phyloP scores from a whole-genome alignment of 2,329 filamentous ascomycete species.

The Colletotrichum siamense region DNA sequence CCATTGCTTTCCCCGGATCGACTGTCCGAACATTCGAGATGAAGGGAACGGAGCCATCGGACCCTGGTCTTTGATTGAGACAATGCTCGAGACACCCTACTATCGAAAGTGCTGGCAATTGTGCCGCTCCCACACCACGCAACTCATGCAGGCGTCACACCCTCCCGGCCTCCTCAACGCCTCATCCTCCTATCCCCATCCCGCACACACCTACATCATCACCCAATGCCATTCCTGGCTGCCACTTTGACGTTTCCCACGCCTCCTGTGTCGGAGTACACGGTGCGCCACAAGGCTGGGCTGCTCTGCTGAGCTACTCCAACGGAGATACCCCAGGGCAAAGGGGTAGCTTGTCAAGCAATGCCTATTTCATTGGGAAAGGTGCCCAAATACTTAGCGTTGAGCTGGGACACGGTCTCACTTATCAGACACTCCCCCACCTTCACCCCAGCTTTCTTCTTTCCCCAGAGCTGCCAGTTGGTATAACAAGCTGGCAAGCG shows the following conservation, averaged over 20 bases:
- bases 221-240: background rate
- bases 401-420: constrained; percentile 19
- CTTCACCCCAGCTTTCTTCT: constrained; percentile 18
- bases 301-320: background rate
- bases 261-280: background rate
- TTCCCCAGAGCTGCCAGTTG: background rate
- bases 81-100: background rate
- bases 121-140: background rate
- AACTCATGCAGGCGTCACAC: constrained; percentile 2
- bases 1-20: background rate
- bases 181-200: background rate
- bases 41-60: background rate
- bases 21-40: background rate
- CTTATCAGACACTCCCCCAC: constrained; percentile 18
- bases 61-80: background rate
- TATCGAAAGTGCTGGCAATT: background rate
- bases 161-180: constrained; percentile 16
- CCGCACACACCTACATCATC: constrained; percentile 1
- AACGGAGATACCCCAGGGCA: constrained; percentile 8
- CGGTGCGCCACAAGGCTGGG: constrained; percentile 14
- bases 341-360: constrained; percentile 10
- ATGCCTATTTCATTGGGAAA: constrained; percentile 1
- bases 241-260: background rate
- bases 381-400: background rate
- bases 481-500: constrained; percentile 20